These are phyloP conservation scores for Dianthus caryophyllus DNA, from an alignment of 148 eudicot genomes.

Conservation along the genomic window DNA sequence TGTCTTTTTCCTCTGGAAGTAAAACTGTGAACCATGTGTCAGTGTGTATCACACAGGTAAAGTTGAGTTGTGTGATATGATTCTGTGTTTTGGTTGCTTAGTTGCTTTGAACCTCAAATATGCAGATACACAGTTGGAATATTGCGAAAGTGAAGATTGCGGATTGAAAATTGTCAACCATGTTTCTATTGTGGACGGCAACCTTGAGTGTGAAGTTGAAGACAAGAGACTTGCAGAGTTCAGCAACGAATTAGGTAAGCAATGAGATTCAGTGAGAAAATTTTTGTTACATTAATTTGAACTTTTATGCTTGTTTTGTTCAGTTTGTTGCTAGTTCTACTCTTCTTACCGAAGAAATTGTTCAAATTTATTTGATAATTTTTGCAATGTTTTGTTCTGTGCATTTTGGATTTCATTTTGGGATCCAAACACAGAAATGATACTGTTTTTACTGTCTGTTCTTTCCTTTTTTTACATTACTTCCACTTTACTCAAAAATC, in stretches of 20 bases:
- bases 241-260: conserved; percentile 7
- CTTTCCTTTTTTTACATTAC: too few species aligned
- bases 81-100: neutral
- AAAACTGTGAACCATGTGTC: neutral
- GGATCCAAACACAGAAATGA: too few species aligned
- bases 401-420: too few species aligned
- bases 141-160: neutral
- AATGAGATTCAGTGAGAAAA: neutral
- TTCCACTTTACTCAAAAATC: too few species aligned
- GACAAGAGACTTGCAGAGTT: neutral
- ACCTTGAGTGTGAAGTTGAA: neutral
- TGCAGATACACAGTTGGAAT: neutral
- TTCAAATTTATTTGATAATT: too few species aligned
- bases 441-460: too few species aligned
- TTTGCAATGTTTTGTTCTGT: too few species aligned
- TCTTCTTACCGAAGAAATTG: too few species aligned
- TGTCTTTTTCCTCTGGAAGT: neutral
- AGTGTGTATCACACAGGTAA: neutral
- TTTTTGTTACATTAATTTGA: neutral
- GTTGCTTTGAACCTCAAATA: neutral
- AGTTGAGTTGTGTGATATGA: neutral
- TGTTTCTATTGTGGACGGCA: neutral
- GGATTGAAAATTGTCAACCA: neutral
- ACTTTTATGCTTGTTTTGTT: too few species aligned
- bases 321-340: too few species aligned